These are phyloP conservation scores for Wakefieldia striispora DNA, from an alignment of 768 basidiomycete species.

Conservation along the genomic window DNA sequence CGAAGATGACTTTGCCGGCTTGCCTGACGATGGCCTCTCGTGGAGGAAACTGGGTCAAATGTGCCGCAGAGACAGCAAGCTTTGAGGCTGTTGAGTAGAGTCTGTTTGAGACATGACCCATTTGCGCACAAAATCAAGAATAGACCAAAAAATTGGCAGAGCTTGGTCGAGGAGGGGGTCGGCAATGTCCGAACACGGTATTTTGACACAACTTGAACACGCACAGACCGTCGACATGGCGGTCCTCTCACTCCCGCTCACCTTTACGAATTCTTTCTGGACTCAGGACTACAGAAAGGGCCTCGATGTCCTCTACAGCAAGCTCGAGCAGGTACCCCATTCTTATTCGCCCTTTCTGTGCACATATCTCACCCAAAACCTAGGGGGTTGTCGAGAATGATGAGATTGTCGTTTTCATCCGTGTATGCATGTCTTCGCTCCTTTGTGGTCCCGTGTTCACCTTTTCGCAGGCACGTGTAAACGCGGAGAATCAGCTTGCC, in stretches of 20 bases:
- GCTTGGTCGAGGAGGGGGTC: conserved; percentile 34
- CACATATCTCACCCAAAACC: conserved; percentile 13
- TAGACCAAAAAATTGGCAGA: conserved; percentile 23
- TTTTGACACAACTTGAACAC: background rate
- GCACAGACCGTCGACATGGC: conserved; percentile 56
- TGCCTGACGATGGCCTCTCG: conserved; percentile 44
- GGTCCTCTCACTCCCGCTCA: conserved; percentile 83
- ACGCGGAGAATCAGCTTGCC: conserved; percentile 67
- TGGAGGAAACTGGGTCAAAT: conserved; percentile 60
- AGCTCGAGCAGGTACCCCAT: conserved; percentile 69
- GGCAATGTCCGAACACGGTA: conserved; percentile 26
- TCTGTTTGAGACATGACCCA: conserved; percentile 63
- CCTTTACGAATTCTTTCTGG: conserved; percentile 94
- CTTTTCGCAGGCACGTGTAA: conserved; percentile 62
- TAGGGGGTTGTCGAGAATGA: conserved; percentile 83
- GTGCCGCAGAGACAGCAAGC: conserved; percentile 54
- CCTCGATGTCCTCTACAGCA: conserved; percentile 70
- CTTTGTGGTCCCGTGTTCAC: conserved; percentile 6
- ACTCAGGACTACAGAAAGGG: conserved; percentile 86
- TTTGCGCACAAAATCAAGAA: conserved; percentile 25
- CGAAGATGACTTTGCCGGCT: conserved; percentile 46
- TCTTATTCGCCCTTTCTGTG: background rate
- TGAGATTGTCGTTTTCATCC: conserved; percentile 79
- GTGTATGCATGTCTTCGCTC: conserved; percentile 47
- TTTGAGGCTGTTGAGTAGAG: conserved; percentile 47